Percentiles rank a stretch among this genome's conserved stretches.
Conservation (phyloP, 495 filamentous ascomycete genomes). For the Neurospora sp. region DNA sequence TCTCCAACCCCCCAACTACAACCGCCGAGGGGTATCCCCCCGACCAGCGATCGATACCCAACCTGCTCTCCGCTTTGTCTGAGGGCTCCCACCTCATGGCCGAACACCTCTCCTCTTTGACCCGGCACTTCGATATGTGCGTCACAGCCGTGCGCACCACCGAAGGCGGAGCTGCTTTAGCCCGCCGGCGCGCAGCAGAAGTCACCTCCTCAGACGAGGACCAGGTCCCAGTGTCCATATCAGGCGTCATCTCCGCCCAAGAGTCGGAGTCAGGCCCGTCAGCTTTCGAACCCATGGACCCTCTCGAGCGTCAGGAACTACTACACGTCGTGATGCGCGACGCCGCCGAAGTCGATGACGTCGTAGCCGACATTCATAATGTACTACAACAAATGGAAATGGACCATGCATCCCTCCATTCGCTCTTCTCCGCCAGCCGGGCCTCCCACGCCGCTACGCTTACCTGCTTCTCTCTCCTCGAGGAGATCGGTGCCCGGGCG, state of each 20-base stretch:
- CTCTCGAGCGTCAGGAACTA: constrained; percentile 73
- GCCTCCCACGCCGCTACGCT: constrained; percentile 37
- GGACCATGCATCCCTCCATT: constrained; percentile 42
- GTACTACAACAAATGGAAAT: constrained; percentile 67
- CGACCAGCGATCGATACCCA: constrained; percentile 33
- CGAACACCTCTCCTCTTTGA: constrained; percentile 65
- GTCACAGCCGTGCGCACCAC: constrained; percentile 86
- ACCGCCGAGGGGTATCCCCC: constrained; percentile 34
- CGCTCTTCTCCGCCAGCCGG: constrained; percentile 27
- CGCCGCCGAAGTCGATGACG: constrained; percentile 78
- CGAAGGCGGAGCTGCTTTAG: constrained; percentile 74
- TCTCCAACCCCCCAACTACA: constrained; percentile 24
- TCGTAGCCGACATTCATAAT: constrained; percentile 72
- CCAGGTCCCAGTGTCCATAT: constrained; percentile 48
- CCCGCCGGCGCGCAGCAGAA: constrained; percentile 44
- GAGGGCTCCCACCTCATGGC: constrained; percentile 78
- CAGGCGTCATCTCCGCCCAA: constrained; percentile 46
- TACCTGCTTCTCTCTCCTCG: constrained; percentile 54
- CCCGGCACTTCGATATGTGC: constrained; percentile 90
- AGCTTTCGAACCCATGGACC: constrained; percentile 58
- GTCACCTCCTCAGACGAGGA: constrained; percentile 34
- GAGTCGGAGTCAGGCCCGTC: constrained; percentile 37
- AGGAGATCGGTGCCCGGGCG: constrained; percentile 53
- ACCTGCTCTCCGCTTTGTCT: constrained; percentile 62
- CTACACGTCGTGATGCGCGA: constrained; percentile 73